A percentile compares a stretch with the other conserved stretches of the same genome.
phyloP scores from a whole-genome alignment of 176 grass and related monocot genomes.

The Eremochloa ophiuroides region DNA sequence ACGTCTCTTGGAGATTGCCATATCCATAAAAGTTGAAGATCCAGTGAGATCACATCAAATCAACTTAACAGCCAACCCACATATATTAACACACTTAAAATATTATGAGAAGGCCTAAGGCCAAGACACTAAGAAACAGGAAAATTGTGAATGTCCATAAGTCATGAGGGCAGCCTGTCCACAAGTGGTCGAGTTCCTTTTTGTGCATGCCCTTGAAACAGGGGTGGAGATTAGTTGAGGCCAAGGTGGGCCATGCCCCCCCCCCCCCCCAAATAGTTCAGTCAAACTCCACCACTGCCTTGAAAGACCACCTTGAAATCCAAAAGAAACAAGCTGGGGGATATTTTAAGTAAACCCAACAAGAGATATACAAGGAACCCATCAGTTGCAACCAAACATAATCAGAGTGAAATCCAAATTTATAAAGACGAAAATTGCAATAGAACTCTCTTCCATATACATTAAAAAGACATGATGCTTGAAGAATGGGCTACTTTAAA shows the following conservation, averaged over 20 bases:
- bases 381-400: slow-evolving; percentile 27
- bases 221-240: too few species aligned
- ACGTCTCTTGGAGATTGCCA: background rate
- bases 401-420: background rate
- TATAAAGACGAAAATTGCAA: slow-evolving; percentile 1
- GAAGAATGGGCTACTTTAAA: slow-evolving; percentile 9
- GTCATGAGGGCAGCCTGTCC: background rate
- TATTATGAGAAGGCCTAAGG: background rate
- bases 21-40: background rate
- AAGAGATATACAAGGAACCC: background rate
- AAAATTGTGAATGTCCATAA: background rate
- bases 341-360: background rate
- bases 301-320: background rate
- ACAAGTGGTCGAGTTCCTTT: background rate
- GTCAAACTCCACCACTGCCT: too few species aligned
- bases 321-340: background rate
- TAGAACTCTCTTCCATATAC: slow-evolving; percentile 1
- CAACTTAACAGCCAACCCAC: background rate
- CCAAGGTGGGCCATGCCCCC: too few species aligned
- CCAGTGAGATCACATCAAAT: background rate
- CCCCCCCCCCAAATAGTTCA: too few species aligned
- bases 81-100: background rate
- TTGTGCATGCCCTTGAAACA: background rate
- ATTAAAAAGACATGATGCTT: background rate
- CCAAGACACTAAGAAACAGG: slow-evolving; percentile 10